These are phyloP conservation scores for Alternaria infectoria DNA, from an alignment of 2,329 filamentous ascomycete genomes.

Conservation along the genomic window DNA sequence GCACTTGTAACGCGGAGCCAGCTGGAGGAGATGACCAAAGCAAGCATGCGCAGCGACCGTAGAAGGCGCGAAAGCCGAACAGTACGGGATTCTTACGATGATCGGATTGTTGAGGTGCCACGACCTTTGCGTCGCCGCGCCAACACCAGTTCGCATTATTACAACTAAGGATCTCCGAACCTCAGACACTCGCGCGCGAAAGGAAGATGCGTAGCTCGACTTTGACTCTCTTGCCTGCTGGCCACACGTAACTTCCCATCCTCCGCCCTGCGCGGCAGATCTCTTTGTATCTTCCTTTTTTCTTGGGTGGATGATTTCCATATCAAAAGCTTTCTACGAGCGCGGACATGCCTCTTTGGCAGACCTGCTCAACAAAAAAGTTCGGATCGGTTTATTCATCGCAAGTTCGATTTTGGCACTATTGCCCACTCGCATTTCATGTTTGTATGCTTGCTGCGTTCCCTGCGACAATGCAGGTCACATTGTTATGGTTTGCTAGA, in stretches of 20 bases:
- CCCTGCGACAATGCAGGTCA: constrained; percentile 42
- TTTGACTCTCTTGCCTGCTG: neutral
- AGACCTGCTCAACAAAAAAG: constrained; percentile 21
- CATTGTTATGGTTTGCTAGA: constrained; percentile 47
- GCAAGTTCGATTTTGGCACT: constrained; percentile 24
- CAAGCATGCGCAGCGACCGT: constrained; percentile 35
- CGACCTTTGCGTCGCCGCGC: constrained; percentile 32
- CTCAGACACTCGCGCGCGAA: neutral
- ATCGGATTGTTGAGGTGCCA: constrained; percentile 19
- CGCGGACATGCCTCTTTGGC: constrained; percentile 4
- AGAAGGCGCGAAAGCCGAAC: constrained; percentile 30
- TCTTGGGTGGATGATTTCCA: constrained; percentile 5
- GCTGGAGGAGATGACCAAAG: constrained; percentile 38
- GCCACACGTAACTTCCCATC: constrained; percentile 10
- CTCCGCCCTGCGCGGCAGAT: neutral
- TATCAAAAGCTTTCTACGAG: constrained; percentile 28
- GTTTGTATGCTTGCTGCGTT: constrained; percentile 37
- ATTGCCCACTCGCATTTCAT: constrained; percentile 29
- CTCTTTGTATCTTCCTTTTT: neutral
- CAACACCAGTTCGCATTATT: constrained; percentile 18
- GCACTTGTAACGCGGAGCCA: constrained; percentile 34
- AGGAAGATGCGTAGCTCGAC: neutral
- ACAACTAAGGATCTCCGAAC: constrained; percentile 13
- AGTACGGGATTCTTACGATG: constrained; percentile 16
- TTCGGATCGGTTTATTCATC: constrained; percentile 20